Base-by-base conservation (phyloP, 805 yeast genomes). In the Phaffomyces thermotolerans region DNA sequence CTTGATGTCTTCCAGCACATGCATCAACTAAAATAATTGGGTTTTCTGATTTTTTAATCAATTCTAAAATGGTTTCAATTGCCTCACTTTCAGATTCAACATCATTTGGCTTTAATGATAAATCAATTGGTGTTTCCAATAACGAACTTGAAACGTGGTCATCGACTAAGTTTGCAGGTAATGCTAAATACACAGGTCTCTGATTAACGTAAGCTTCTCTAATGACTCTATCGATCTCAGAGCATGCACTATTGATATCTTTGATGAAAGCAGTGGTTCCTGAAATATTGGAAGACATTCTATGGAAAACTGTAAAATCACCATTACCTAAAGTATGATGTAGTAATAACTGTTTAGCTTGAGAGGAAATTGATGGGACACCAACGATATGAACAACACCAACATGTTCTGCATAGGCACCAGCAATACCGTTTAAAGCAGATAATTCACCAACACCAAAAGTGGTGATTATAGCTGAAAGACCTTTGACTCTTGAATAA, bases 391-490 rank as follows among this genome's bases (percentile, higher is more conserved):
- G 95, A 52, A 86, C 67, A 53, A 85, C 65, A 56, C 93, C 93
- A 50, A 87, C 90, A 66, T 86, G 95, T 66, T 87, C 95, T 50
- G 95, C 90, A 67, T 79, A 86, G 41, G 93, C 72, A 56, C 95
- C 95, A 37, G 90, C 95, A 60, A 87, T 75, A 56, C 93, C 95
- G 65, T 85, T 85, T 56, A 85, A 70, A 12, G 95, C 91, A 25
- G 84, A 75, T 59, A 85, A 73, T 65, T 85, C 95, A 63, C 95
- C 95, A 44, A 86, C 95, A 67, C 95, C 95, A 62, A 86, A 86
- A 40, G 95, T 86, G 62, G 95, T 86, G 58, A 85, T 72, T 40
- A 86, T 53, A 54, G 84, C 81, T 49, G 84, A 76, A 60, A 85
- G 66, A 47, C 90, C 83, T 66, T 84, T 85, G 56, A 86, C 72